Percentiles rank a stretch among this genome's conserved stretches.
phyloP scores from a whole-genome alignment of 306 rosid genomes.

The Begonia masoniana region DNA sequence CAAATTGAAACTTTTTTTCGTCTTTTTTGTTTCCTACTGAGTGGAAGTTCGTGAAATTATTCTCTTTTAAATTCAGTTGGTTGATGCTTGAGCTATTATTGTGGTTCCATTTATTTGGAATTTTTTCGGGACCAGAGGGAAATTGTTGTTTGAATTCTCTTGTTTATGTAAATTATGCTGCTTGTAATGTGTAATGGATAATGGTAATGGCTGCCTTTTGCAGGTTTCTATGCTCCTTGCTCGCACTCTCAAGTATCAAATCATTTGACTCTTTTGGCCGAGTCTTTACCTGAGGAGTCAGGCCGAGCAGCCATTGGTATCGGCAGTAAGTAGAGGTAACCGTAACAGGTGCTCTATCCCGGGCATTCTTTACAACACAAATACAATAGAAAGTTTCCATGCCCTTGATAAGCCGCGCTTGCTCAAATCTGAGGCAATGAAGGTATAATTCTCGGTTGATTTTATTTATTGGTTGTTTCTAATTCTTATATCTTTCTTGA shows the following conservation, averaged over 20 bases:
- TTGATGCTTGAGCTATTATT: too few species aligned
- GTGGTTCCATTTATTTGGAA: too few species aligned
- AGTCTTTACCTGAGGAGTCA: constrained; percentile 68
- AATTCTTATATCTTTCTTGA: neutral
- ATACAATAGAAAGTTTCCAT: constrained; percentile 66
- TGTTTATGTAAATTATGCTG: too few species aligned
- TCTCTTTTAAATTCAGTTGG: too few species aligned
- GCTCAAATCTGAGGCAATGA: constrained; percentile 56
- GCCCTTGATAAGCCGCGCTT: constrained; percentile 55
- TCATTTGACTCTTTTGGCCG: constrained; percentile 58
- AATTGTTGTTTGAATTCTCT: too few species aligned
- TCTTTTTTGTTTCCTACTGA: too few species aligned
- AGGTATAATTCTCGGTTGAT: constrained; percentile 24
- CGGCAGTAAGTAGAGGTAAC: constrained; percentile 40
- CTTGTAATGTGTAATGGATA: too few species aligned
- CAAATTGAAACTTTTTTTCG: too few species aligned
- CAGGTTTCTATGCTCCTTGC: constrained; percentile 92
- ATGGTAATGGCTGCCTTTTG: constrained; percentile 4
- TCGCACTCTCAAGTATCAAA: constrained; percentile 78
- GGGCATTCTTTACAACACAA: constrained; percentile 71
- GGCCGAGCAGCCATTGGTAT: constrained; percentile 27
- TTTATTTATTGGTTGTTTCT: neutral
- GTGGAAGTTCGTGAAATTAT: too few species aligned
- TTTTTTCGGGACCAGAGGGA: too few species aligned
- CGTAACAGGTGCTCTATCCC: constrained; percentile 70